Evolutionary conservation across 345 rosid genomes (phyloP).

Genomic region (Turritis glabra): DNA sequence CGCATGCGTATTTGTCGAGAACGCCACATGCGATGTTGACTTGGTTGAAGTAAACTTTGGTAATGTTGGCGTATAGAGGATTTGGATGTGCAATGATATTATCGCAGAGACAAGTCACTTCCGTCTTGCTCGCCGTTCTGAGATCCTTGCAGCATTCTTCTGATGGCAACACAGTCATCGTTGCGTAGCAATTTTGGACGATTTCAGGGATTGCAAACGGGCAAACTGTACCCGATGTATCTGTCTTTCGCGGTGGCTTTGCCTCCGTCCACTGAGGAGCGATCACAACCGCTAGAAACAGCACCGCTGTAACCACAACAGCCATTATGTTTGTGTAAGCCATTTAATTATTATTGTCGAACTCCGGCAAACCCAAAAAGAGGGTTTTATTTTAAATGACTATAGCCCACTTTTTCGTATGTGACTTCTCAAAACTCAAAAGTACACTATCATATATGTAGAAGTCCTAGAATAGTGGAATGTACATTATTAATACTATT

Average conservation of each 20-base stretch:
- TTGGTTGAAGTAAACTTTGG: neutral
- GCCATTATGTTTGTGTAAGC: neutral
- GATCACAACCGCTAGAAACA: neutral
- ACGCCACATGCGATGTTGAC: constrained; percentile 14
- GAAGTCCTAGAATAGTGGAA: neutral
- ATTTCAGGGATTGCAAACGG: neutral
- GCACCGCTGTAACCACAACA: constrained; percentile 3
- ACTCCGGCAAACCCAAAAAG: too few relatives aligned
- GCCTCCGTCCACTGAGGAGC: neutral
- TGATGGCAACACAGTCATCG: constrained; percentile 3
- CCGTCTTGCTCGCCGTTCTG: neutral
- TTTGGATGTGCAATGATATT: neutral
- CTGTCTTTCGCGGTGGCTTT: neutral
- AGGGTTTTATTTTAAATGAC: too few relatives aligned
- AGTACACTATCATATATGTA: neutral
- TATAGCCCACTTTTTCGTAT: neutral
- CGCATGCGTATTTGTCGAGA: constrained; percentile 1
- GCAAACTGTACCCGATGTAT: neutral
- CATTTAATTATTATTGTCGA: too few relatives aligned
- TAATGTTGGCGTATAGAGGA: neutral
- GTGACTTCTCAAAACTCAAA: constrained; percentile 5
- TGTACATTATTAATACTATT: neutral
- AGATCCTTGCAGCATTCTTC: constrained; percentile 22
- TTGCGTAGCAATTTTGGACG: neutral
- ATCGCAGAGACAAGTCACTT: constrained; percentile 29